phyloP scores from a whole-genome alignment of 306 rosid genomes.

The Cicer bijugum region DNA sequence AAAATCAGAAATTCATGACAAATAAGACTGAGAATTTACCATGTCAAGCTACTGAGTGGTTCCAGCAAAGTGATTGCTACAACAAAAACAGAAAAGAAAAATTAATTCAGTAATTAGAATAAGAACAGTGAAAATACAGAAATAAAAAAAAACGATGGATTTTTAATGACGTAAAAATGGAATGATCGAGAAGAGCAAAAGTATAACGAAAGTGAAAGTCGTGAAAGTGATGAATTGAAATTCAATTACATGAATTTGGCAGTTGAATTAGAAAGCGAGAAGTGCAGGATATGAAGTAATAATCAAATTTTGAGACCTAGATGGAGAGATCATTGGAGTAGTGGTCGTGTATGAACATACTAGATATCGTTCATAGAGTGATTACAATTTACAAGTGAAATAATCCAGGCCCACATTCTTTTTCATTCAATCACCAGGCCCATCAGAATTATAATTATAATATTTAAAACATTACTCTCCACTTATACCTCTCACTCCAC shows the following conservation, averaged over 20 bases:
- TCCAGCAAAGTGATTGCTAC: conserved; percentile 27
- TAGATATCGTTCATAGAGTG: no score
- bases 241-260: neutral
- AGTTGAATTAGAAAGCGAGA: neutral
- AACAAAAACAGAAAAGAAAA: neutral
- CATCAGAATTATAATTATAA: no score
- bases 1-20: neutral
- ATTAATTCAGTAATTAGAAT: neutral
- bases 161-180: neutral
- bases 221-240: neutral
- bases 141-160: neutral
- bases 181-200: neutral
- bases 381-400: no score
- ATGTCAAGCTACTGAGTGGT: conserved; percentile 41
- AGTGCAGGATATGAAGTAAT: no score
- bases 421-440: no score
- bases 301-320: no score
- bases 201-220: neutral
- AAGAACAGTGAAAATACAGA: neutral
- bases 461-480: no score
- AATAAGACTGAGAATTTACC: conserved; percentile 48
- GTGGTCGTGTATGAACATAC: no score
- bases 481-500: no score
- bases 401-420: no score
- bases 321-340: no score